Evolutionary conservation across 2,329 filamentous ascomycete genomes (phyloP).

Genomic region (Diaporthe ampelina): DNA sequence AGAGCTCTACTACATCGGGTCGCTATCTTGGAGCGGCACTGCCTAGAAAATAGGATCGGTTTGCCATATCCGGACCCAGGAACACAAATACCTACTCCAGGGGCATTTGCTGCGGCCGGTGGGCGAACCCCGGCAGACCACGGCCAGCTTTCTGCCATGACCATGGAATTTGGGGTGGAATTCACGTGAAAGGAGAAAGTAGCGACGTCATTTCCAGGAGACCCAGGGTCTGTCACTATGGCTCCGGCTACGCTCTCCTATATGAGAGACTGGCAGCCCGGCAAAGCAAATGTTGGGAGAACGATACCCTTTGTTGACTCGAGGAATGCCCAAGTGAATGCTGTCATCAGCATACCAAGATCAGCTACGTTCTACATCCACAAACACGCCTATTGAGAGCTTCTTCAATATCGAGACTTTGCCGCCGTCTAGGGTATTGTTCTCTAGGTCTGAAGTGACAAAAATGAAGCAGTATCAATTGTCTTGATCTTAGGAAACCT

Average conservation of each 20-base stretch:
- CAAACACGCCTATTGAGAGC: background rate
- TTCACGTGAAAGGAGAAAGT: background rate
- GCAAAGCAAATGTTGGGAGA: background rate
- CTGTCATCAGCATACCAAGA: background rate
- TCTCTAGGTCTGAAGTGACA: background rate
- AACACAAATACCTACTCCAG: background rate
- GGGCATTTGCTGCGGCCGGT: background rate
- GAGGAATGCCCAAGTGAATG: background rate
- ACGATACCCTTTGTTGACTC: background rate
- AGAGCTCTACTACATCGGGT: conserved; percentile 3
- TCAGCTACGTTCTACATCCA: too few species aligned
- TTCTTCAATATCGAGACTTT: background rate
- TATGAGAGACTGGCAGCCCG: background rate
- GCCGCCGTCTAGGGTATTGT: too few species aligned
- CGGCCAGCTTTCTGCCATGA: background rate
- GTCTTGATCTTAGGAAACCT: background rate
- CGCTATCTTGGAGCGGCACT: conserved; percentile 28
- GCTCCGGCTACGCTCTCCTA: background rate
- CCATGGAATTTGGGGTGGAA: background rate
- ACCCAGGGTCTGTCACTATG: background rate
- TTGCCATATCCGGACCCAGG: background rate
- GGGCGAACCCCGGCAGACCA: background rate
- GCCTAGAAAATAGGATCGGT: conserved; percentile 11
- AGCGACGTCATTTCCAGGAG: background rate
- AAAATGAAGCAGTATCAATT: background rate